Percentiles rank a stretch among this genome's conserved stretches.
Conservation (phyloP, 1,284 basidiomycete genomes). For the Lentinula novae-zelandiae region DNA sequence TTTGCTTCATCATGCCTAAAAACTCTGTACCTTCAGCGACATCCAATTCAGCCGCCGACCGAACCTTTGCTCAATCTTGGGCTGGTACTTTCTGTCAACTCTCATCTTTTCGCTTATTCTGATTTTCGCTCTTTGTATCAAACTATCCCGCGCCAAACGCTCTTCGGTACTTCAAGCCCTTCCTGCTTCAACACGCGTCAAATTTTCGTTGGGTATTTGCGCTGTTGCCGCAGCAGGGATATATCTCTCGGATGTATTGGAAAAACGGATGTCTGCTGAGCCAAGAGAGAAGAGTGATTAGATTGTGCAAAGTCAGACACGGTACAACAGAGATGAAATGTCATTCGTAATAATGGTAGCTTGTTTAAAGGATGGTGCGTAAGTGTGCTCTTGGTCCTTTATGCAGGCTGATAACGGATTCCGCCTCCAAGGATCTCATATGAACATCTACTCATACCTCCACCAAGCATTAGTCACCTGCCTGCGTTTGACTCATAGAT, state of each 20-base stretch:
- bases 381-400: no score
- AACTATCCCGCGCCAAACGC: neutral
- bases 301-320: no score
- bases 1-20: neutral
- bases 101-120: neutral
- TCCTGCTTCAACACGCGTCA: conserved; percentile 56
- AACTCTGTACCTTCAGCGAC: neutral
- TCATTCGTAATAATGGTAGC: no score
- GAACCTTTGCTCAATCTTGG: conserved; percentile 12
- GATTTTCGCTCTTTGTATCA: neutral
- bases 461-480: no score
- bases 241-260: conserved; percentile 41
- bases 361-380: no score
- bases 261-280: conserved; percentile 8
- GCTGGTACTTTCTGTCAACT: conserved; percentile 9
- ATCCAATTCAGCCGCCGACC: neutral
- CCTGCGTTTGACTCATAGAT: no score
- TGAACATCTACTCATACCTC: no score
- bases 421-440: no score
- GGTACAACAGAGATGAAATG: neutral
- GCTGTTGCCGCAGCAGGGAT: conserved; percentile 50
- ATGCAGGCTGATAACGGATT: no score
- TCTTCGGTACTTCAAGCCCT: conserved; percentile 37
- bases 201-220: conserved; percentile 52
- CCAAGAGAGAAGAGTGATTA: neutral